These are phyloP conservation scores for Termitomyces sp. DNA, from an alignment of 768 basidiomycete species.

Conservation along the genomic window DNA sequence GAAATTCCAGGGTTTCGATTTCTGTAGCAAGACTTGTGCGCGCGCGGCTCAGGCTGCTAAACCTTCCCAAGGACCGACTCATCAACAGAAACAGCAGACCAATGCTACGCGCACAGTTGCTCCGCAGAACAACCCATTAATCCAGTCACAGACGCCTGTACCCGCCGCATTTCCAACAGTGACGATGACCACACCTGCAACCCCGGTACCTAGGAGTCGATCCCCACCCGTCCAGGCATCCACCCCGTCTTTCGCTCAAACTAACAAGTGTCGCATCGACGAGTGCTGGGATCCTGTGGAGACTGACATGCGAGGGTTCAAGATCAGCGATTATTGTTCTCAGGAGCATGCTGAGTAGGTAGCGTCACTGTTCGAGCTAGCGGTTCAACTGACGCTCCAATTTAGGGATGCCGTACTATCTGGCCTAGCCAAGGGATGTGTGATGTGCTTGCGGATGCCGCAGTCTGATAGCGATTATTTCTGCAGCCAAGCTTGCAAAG, in stretches of 20 bases:
- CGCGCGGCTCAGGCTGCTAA: conserved; percentile 17
- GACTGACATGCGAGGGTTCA: conserved; percentile 50
- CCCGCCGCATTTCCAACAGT: neutral
- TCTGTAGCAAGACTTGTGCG: conserved; percentile 64
- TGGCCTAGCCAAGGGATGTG: conserved; percentile 53
- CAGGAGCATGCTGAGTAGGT: conserved; percentile 59
- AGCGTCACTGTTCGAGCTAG: conserved; percentile 6
- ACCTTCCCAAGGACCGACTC: neutral
- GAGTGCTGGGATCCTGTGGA: conserved; percentile 58
- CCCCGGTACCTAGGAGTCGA: conserved; percentile 13
- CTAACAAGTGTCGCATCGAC: conserved; percentile 48
- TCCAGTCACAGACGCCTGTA: neutral
- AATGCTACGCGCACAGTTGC: neutral
- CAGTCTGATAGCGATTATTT: conserved; percentile 64
- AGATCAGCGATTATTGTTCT: conserved; percentile 57
- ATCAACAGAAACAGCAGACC: conserved; percentile 2
- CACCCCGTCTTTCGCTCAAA: conserved; percentile 14
- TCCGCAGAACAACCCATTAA: conserved; percentile 26
- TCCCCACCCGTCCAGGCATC: neutral
- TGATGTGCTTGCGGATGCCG: conserved; percentile 62
- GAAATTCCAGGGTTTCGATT: conserved; percentile 58
- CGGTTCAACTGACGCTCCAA: conserved; percentile 1
- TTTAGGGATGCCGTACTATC: conserved; percentile 56
- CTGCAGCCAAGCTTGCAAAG: conserved; percentile 56
- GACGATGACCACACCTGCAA: neutral